Base-by-base conservation (phyloP, 768 basidiomycete genomes). In the Tremella fuciformis region DNA sequence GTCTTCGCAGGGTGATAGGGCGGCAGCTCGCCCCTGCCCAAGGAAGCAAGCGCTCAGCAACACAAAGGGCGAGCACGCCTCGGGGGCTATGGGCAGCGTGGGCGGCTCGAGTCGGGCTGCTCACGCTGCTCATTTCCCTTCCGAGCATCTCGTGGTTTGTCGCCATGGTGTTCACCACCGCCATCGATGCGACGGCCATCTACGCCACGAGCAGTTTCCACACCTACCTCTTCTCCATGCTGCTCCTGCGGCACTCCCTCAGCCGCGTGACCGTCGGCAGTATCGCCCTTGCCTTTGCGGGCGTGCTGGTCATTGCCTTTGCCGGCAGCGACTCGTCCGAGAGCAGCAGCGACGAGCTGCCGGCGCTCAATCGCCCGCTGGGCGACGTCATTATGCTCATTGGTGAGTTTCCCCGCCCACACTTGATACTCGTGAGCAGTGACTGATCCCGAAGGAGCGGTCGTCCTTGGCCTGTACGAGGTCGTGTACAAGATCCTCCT, bases 151-250 rank as follows among this genome's bases (percentile, higher is more conserved):
- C 54, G 11, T 74, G 70, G 73, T 76, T 68, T 55, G 47, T 73
- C 48, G 48, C 58, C 26, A 62, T 66, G 51, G 19, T 50, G 26
- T 53, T 53, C 21, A 57, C 24, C 61, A 90, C 91, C 21, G 80
- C 91, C 24, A 87, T 85, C 64, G 89, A 92, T 76, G 84, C 92
- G 24, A 93, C 90, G 29, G 76, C 79, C 0, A 84, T 91, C 24
- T 91, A 88, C 85, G 93, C 94, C 71, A 86, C 88, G 8, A 89
- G 88, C 67, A 87, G 89, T 0, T 92, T 97, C 79, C 92, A 91
- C 76, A 88, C 89, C 4, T 98, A 97, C 72, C 73, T 91, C 24
- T 83, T 97, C 73, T 83, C 86, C n/a, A 84, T 92, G 60, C 38
- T 73, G 39, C 62, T 77, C 22, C 63, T 78, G 2, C 47, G 67